phyloP scores from a whole-genome alignment of 768 basidiomycete species.

The Mycena floridula region DNA sequence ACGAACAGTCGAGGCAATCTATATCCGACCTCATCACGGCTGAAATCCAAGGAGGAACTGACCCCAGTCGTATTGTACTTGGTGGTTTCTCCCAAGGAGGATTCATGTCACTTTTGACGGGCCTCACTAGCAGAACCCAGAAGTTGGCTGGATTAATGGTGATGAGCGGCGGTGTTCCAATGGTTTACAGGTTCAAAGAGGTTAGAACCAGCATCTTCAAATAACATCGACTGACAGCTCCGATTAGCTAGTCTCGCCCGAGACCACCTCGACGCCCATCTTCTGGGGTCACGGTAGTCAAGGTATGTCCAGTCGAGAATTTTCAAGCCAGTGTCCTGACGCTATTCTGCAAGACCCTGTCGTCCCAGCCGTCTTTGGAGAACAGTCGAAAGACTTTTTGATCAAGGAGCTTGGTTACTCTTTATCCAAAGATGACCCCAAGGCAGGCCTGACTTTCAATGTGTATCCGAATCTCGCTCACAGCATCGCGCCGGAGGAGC shows the following conservation, averaged over 20 bases:
- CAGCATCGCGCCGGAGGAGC: too few relatives aligned
- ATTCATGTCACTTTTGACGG: constrained; percentile 36
- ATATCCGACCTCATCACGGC: constrained; percentile 33
- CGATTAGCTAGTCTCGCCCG: not conserved
- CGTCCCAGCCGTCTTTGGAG: too few relatives aligned
- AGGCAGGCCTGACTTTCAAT: too few relatives aligned
- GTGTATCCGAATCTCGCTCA: too few relatives aligned
- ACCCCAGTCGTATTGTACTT: constrained; percentile 34
- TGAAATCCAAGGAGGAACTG: constrained; percentile 35
- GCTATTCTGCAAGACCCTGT: too few relatives aligned
- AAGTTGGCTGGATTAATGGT: constrained; percentile 68
- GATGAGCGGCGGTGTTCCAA: constrained; percentile 77
- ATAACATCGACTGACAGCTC: not conserved
- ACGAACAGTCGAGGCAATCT: constrained; percentile 26
- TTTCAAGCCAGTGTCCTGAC: too few relatives aligned
- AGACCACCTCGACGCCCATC: constrained; percentile 40
- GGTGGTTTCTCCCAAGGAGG: constrained; percentile 49
- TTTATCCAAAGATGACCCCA: too few relatives aligned
- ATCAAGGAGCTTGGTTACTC: too few relatives aligned
- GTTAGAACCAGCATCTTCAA: constrained; percentile 40
- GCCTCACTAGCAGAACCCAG: constrained; percentile 44
- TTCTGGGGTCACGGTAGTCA: constrained; percentile 95
- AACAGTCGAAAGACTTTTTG: too few relatives aligned
- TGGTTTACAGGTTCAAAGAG: constrained; percentile 57
- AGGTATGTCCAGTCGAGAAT: too few relatives aligned